A percentile compares a stretch with the other conserved stretches of the same genome.
These are phyloP conservation scores for Clitoria ternatea DNA, from an alignment of 306 rosid species.

Conservation along the genomic window DNA sequence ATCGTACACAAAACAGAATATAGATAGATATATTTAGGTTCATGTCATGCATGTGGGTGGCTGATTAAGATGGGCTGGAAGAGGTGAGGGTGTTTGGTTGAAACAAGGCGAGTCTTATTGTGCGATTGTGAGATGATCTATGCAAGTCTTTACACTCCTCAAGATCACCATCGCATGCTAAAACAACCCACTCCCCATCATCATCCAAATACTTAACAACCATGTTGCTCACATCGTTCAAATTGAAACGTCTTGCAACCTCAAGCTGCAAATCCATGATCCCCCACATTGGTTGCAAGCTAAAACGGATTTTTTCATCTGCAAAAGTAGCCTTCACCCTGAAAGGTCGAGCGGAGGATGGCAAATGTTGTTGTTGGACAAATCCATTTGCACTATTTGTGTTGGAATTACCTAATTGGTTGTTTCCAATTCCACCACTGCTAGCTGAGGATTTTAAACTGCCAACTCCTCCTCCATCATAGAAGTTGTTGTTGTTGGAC, in stretches of 20 bases:
- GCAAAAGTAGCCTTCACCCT: conserved; percentile 56
- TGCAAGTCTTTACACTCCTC: conserved; percentile 51
- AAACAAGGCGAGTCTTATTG: conserved; percentile 49
- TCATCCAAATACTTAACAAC: conserved; percentile 51
- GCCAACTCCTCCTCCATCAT: no score
- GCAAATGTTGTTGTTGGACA: neutral
- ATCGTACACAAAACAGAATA: no score
- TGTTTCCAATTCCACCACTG: no score
- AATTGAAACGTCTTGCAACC: conserved; percentile 50
- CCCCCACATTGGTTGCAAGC: conserved; percentile 41
- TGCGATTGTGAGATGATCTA: conserved; percentile 43
- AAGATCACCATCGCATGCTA: conserved; percentile 57
- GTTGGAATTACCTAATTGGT: no score
- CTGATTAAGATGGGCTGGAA: conserved; percentile 25
- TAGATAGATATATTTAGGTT: no score
- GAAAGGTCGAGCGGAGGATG: neutral
- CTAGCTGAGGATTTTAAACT: no score
- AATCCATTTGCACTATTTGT: no score
- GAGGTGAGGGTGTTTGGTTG: conserved; percentile 32
- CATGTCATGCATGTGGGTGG: no score
- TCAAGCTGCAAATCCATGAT: conserved; percentile 46
- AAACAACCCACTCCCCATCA: conserved; percentile 48
- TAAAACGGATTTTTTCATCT: conserved; percentile 49
- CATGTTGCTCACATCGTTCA: conserved; percentile 34
- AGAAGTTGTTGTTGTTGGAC: neutral